Evolutionary conservation across 352 stramenopile genomes (phyloP).

Genomic region (Globisporangium iwayamae): DNA sequence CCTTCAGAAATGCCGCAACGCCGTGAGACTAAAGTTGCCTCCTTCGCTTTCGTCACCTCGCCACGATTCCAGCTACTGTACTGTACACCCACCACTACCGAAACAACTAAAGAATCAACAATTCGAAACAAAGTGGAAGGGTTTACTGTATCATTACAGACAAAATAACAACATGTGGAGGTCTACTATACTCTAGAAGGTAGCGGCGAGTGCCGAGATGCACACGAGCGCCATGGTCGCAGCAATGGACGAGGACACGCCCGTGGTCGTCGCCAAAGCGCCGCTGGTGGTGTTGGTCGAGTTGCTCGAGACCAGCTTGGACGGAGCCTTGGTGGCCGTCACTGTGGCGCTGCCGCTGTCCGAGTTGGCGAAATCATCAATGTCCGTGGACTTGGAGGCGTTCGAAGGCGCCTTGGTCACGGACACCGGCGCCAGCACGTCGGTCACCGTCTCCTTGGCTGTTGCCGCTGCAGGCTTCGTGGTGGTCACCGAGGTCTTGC

Average conservation of each 20-base stretch:
- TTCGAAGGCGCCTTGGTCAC: not conserved
- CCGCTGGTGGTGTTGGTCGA: not conserved
- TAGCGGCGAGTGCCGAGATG: conserved; percentile 11
- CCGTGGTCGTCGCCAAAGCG: not conserved
- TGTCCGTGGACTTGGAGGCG: conserved; percentile 1
- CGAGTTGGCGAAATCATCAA: conserved; percentile 2
- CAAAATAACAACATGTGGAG: not conserved
- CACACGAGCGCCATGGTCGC: not conserved
- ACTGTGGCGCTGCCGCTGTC: not conserved
- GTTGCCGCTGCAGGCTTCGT: conserved; percentile 18
- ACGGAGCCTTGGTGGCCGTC: not conserved
- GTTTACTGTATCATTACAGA: not conserved
- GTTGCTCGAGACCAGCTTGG: not conserved
- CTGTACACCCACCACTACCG: too few species aligned
- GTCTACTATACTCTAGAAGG: conserved; percentile 2
- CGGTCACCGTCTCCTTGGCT: conserved; percentile 1
- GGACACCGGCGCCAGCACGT: conserved; percentile 5
- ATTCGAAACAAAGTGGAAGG: not conserved
- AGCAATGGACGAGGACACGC: not conserved
- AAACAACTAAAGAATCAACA: not conserved
- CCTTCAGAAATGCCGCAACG: not conserved
- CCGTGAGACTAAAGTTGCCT: not conserved
- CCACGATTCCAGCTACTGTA: too few species aligned
- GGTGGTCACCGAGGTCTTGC: conserved; percentile 13
- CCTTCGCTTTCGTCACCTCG: not conserved